A percentile compares a stretch with the other conserved stretches of the same genome.
Evolutionary conservation across 228 moss, liverwort and hornwort genomes (phyloP).

Genomic region (Sphagnum magellanicum): DNA sequence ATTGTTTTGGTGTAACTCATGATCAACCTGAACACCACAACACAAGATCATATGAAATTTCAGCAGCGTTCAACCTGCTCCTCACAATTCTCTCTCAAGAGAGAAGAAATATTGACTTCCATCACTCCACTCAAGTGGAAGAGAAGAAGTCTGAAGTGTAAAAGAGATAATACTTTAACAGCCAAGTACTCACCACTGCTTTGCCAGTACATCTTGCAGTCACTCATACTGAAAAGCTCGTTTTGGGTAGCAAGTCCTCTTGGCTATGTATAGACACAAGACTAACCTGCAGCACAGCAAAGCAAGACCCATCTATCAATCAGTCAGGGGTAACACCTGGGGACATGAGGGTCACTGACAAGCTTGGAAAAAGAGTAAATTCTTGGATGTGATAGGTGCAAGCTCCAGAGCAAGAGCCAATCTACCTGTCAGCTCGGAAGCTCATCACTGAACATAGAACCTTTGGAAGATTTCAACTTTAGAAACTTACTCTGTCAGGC

Average conservation of each 20-base stretch:
- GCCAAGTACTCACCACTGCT: conserved; percentile 95
- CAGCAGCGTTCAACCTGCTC: background rate
- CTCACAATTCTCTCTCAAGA: background rate
- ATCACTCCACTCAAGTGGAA: background rate
- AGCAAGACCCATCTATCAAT: background rate
- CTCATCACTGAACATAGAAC: background rate
- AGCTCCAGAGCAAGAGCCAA: background rate
- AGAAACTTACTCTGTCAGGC: conserved; percentile 75
- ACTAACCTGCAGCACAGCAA: conserved; percentile 59
- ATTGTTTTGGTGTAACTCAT: conserved; percentile 92
- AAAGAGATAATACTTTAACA: conserved; percentile 52
- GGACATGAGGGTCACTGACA: no score
- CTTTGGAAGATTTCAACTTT: background rate
- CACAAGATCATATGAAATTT: background rate
- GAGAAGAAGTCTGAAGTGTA: background rate
- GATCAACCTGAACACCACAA: conserved; percentile 50
- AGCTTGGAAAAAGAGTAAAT: background rate
- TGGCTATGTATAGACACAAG: conserved; percentile 86
- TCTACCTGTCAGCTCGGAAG: no score
- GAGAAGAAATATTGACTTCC: background rate
- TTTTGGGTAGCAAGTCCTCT: conserved; percentile 94
- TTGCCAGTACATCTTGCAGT: conserved; percentile 99
- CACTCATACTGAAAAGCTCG: conserved; percentile 93
- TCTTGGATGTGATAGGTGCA: background rate
- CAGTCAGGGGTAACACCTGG: no score